phyloP scores from a whole-genome alignment of 495 filamentous ascomycete genomes.

The Talaromyces trachyspermus region DNA sequence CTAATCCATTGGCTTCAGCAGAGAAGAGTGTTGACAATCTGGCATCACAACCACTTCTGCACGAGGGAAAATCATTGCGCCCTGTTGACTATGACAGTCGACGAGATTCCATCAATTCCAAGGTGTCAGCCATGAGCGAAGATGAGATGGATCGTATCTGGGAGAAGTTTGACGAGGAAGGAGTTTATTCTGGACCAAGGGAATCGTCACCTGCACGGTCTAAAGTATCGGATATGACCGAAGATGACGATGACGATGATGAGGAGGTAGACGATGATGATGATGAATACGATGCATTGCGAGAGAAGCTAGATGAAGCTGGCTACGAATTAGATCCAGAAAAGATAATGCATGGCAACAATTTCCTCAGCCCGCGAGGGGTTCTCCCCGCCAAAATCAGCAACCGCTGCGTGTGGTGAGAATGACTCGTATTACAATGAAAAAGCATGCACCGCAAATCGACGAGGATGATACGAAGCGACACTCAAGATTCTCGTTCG shows the following conservation, averaged over 20 bases:
- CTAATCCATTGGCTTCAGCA: too few species aligned
- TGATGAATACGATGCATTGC: background rate
- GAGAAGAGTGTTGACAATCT: too few species aligned
- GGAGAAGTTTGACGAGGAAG: slow-evolving; percentile 8
- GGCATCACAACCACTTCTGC: background rate
- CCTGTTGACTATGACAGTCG: background rate
- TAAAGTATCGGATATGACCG: slow-evolving; percentile 5
- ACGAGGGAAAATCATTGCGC: background rate
- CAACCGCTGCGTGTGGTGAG: slow-evolving; percentile 5
- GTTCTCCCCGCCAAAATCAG: background rate
- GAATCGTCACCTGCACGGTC: slow-evolving; percentile 6
- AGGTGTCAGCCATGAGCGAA: slow-evolving; percentile 4
- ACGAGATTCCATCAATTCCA: background rate
- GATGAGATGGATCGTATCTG: slow-evolving; percentile 9
- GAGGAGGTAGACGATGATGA: slow-evolving; percentile 2
- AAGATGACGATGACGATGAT: slow-evolving; percentile 5
- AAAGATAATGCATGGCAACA: background rate
- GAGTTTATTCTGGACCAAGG: background rate
- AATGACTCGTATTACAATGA: background rate
- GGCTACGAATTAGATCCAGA: background rate
- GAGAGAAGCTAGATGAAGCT: slow-evolving; percentile 6
- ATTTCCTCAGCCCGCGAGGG: background rate
- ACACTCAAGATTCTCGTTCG: slow-evolving; percentile 7
- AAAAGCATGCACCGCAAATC: background rate
- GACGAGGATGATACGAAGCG: background rate